Evolutionary conservation across 208 protist species (phyloP).

Genomic region (Hexamita inflata): DNA sequence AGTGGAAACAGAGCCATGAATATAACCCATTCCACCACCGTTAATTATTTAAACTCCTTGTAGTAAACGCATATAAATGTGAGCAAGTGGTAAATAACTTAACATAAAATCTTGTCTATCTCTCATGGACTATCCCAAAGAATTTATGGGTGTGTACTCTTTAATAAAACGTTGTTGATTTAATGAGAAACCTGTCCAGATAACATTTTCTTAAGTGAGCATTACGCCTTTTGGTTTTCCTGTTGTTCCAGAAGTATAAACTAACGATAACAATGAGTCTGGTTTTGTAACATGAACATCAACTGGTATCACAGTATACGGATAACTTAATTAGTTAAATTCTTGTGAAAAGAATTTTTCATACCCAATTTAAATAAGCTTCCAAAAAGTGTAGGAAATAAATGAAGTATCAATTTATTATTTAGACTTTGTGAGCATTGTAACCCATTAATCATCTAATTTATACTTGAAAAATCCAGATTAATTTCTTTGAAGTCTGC

Average conservation of each 20-base stretch:
- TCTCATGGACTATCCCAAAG: too few relatives aligned
- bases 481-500: too few relatives aligned
- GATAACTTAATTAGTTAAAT: neutral
- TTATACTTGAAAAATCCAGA: too few relatives aligned
- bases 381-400: neutral
- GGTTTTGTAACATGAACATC: neutral
- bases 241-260: conserved; percentile 35
- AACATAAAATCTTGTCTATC: conserved; percentile 10
- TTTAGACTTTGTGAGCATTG: neutral
- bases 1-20: neutral
- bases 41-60: neutral
- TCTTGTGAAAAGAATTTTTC: neutral
- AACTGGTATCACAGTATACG: neutral
- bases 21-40: conserved; percentile 11
- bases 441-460: too few relatives aligned
- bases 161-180: too few relatives aligned
- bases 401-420: neutral
- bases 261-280: conserved; percentile 23
- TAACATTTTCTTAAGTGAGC: conserved; percentile 17
- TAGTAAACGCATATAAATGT: conserved; percentile 28
- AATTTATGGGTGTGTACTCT: too few relatives aligned
- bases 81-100: conserved; percentile 18
- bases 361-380: neutral
- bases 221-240: conserved; percentile 32
- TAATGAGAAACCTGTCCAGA: neutral